Conservation (phyloP, 2,329 filamentous ascomycete species). For the Paracamarosporium sp. region DNA sequence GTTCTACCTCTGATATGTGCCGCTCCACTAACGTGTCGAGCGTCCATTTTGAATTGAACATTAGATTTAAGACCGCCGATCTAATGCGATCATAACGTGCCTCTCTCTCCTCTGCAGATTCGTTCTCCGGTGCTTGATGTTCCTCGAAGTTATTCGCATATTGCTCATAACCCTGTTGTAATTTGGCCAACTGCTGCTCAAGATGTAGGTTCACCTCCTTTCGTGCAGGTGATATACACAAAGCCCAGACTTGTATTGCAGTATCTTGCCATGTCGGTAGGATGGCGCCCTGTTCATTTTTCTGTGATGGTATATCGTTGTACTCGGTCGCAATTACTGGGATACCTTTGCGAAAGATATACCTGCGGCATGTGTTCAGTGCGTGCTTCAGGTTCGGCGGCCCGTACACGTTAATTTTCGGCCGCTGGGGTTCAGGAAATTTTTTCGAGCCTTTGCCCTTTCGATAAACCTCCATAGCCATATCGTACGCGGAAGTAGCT, state of each 20-base stretch:
- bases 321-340: conserved; percentile 76
- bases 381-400: conserved; percentile 80
- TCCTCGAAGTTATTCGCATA: conserved; percentile 40
- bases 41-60: conserved; percentile 81
- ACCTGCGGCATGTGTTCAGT: conserved; percentile 81
- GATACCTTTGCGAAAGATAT: conserved; percentile 85
- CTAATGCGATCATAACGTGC: conserved; percentile 58
- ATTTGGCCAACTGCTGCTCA: conserved; percentile 30
- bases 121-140: conserved; percentile 32
- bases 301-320: conserved; percentile 26
- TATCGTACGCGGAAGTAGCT: conserved; percentile 55
- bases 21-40: conserved; percentile 73
- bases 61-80: conserved; percentile 71
- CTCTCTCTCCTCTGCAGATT: conserved; percentile 43
- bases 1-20: conserved; percentile 68
- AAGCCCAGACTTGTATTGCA: conserved; percentile 83
- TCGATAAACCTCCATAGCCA: conserved; percentile 48
- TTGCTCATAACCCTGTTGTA: conserved; percentile 27
- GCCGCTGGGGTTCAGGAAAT: conserved; percentile 25
- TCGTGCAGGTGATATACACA: conserved; percentile 63
- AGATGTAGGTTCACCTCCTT: conserved; percentile 12
- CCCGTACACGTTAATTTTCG: conserved; percentile 69
- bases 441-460: conserved; percentile 25
- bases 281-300: conserved; percentile 43
- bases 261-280: conserved; percentile 76